Conservation (phyloP, 495 filamentous ascomycete genomes). For the Penicillium nucicola region DNA sequence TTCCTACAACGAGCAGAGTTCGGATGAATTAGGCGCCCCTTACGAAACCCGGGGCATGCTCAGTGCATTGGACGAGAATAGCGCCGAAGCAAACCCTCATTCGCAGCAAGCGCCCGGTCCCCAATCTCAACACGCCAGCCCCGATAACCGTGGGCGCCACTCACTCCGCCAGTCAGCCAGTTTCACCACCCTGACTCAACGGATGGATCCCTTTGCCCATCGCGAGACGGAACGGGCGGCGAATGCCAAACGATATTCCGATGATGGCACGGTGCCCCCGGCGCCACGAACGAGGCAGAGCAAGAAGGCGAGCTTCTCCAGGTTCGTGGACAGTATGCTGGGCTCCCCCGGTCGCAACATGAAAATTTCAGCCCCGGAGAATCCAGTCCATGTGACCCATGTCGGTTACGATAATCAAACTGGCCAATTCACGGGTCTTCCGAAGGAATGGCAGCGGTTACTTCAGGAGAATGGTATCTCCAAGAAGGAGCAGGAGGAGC, state of each 20-base stretch:
- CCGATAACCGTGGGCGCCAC: slow-evolving; percentile 55
- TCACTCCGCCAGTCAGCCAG: slow-evolving; percentile 74
- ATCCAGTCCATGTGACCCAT: slow-evolving; percentile 96
- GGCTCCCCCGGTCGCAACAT: slow-evolving; percentile 80
- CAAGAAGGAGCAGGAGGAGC: slow-evolving; percentile 90
- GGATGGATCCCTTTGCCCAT: slow-evolving; percentile 52
- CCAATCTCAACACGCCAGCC: slow-evolving; percentile 54
- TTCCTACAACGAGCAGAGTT: slow-evolving; percentile 59
- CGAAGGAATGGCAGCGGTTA: slow-evolving; percentile 96
- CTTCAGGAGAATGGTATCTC: slow-evolving; percentile 95
- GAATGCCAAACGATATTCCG: slow-evolving; percentile 77
- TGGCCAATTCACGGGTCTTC: slow-evolving; percentile 93
- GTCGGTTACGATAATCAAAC: slow-evolving; percentile 97
- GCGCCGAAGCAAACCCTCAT: slow-evolving; percentile 46
- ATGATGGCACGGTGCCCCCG: slow-evolving; percentile 66
- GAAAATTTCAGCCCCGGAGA: slow-evolving; percentile 92
- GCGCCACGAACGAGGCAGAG: slow-evolving; percentile 55
- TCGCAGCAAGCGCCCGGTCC: slow-evolving; percentile 46
- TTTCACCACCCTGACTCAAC: slow-evolving; percentile 62
- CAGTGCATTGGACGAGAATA: slow-evolving; percentile 58
- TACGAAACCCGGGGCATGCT: slow-evolving; percentile 69
- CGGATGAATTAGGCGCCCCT: slow-evolving; percentile 69
- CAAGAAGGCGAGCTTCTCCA: slow-evolving; percentile 93
- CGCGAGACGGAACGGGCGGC: slow-evolving; percentile 39
- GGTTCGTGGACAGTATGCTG: slow-evolving; percentile 89